Evolutionary conservation across 345 rosid genomes (phyloP).

Genomic region (Brassica juncea): DNA sequence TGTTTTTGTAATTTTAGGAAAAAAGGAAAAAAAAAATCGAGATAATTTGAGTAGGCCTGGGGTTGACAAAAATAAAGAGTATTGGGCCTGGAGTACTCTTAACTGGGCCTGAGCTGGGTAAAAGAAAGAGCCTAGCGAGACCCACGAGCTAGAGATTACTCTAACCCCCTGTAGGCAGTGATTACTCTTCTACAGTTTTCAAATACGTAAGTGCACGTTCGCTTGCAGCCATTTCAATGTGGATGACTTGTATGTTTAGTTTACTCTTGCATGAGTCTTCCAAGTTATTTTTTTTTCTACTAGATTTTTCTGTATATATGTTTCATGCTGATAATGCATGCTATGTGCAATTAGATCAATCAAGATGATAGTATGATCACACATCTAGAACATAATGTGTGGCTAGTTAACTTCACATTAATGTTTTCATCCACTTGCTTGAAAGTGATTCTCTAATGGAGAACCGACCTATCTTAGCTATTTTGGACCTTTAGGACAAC

Average conservation of each 20-base stretch:
- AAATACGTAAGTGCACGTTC: not conserved
- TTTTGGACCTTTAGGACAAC: not conserved
- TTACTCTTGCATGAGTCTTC: not conserved
- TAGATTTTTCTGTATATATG: not conserved
- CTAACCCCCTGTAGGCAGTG: not conserved
- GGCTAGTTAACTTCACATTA: not conserved
- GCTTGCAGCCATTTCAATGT: not conserved
- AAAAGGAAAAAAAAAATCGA: not conserved
- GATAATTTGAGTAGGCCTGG: not conserved
- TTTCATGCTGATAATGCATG: not conserved
- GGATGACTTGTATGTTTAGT: not conserved
- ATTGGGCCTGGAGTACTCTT: not conserved
- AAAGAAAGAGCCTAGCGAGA: not conserved
- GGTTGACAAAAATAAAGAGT: not conserved
- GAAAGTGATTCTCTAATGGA: not conserved
- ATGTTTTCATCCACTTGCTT: not conserved
- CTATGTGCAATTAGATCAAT: not conserved
- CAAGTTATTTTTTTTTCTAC: not conserved
- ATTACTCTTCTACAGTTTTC: not conserved
- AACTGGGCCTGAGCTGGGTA: not conserved
- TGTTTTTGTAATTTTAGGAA: conserved; percentile 18
- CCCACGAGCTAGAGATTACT: not conserved
- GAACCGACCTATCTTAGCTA: not conserved
- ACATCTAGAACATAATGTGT: not conserved
- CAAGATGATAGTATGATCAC: not conserved